Base-by-base conservation (phyloP, 1,284 basidiomycete genomes). In the Trichosporon asahii region DNA sequence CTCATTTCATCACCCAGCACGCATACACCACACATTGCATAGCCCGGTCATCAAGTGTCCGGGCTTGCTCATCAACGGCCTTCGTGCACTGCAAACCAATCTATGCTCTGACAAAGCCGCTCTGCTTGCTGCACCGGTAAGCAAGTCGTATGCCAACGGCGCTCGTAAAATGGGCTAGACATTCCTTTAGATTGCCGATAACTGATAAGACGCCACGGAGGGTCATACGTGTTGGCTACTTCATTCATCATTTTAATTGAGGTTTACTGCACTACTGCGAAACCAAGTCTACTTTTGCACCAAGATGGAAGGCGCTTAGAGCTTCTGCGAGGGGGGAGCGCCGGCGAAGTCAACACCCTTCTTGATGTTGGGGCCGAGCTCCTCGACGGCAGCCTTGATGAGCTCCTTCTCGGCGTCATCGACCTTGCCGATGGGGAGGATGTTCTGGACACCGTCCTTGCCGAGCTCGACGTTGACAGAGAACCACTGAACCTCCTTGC, bases 381-480 rank as follows among this genome's bases (percentile, higher is more conserved):
- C 86, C 61, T 77, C 78, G 70, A 87, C 84, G 66, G 85, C 85
- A 72, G 84, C 83, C 77, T 84, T 81, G 75, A 88, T 78, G 55
- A 87, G 81, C 67, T 77, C 76, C 72, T 84, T 77, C 83, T 88
- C 87, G 73, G 80, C 82, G 15, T 84, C 82, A 71, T 85, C 84
- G 70, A 87, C 77, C 75, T 84, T 76, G 68, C 86, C 86, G 73
- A 87, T 80, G 44, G 86, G 84, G 64, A 85, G 82, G 75, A 88
- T 85, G 83, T 86, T 86, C 79, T 86, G 84, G 55, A 86, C 83
- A 79, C 87, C 87, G 72, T 76, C 78, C 46, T 94, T 92, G 79
- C 93, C 92, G 75, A 97, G 91, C 85, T 95, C 91, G 76, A 97
- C 90, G 77, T 90, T 90, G 75, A 91, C 91, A 25, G 93, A 92